A percentile compares a stretch with the other conserved stretches of the same genome.
Conservation (phyloP, 2,329 filamentous ascomycete genomes). For the Daldinia eschscholtzii region DNA sequence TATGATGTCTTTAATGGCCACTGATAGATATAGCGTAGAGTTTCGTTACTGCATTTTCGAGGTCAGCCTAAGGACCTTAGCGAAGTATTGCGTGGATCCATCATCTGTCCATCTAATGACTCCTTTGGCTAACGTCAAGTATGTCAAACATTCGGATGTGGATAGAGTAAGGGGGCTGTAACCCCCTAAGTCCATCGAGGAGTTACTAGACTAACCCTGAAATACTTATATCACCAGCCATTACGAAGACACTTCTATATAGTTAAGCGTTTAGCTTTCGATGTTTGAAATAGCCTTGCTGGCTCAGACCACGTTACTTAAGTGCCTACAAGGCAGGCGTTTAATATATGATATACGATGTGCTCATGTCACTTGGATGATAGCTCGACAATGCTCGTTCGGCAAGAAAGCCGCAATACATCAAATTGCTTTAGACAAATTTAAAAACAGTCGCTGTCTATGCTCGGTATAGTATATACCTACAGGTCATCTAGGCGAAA, state of each 20-base stretch:
- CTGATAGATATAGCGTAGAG: not conserved
- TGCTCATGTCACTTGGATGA: not conserved
- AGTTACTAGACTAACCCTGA: not conserved
- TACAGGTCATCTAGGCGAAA: not conserved
- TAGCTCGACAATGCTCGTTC: not conserved
- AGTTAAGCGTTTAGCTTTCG: not conserved
- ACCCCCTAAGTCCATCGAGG: not conserved
- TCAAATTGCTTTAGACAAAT: conserved; percentile 6
- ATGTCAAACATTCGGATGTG: not conserved
- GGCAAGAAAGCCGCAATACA: not conserved
- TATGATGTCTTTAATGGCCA: not conserved
- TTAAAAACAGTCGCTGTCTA: conserved; percentile 23
- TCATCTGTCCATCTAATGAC: not conserved
- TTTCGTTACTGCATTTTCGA: not conserved
- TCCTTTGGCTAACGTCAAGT: not conserved
- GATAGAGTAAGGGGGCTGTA: not conserved
- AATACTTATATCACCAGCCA: not conserved
- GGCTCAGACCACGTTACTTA: not conserved
- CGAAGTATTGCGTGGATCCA: not conserved
- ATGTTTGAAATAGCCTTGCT: not conserved
- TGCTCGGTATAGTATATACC: conserved; percentile 4
- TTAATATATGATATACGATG: not conserved
- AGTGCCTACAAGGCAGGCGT: not conserved
- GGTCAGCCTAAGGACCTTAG: not conserved
- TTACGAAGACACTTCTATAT: not conserved